Conservation (phyloP, 2,329 filamentous ascomycete species). For the Fusarium tjaetaba region DNA sequence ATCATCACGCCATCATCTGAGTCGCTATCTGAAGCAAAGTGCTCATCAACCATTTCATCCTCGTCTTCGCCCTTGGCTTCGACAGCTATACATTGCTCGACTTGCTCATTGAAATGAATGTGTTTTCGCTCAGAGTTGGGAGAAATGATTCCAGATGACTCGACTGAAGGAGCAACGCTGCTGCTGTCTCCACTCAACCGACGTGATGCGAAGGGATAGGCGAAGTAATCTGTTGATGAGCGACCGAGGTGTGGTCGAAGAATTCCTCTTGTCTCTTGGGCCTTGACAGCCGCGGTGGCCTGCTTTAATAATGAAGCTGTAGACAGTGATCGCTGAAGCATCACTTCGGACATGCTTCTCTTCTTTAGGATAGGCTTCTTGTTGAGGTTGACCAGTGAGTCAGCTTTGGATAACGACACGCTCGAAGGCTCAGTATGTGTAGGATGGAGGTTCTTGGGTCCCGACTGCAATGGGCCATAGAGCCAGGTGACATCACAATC, state of each 20-base stretch:
- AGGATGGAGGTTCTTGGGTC: conserved; percentile 64
- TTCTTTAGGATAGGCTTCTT: conserved; percentile 98
- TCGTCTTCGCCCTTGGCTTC: conserved; percentile 84
- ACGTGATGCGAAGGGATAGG: conserved; percentile 70
- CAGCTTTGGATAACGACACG: conserved; percentile 60
- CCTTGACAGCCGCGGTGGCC: conserved; percentile 85
- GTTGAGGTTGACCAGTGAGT: conserved; percentile 70
- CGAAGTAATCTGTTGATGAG: conserved; percentile 74
- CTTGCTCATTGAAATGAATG: conserved; percentile 96
- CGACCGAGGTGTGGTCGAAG: conserved; percentile 68
- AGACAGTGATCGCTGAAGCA: conserved; percentile 89
- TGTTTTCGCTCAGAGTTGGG: conserved; percentile 78
- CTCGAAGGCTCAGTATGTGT: conserved; percentile 55
- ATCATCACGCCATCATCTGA: conserved; percentile 88
- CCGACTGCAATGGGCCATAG: conserved; percentile 89
- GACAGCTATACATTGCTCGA: conserved; percentile 94
- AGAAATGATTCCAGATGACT: conserved; percentile 75
- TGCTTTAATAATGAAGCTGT: conserved; percentile 90
- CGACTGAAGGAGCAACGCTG: conserved; percentile 69
- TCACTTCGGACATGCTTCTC: conserved; percentile 93
- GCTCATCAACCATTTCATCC: conserved; percentile 70
- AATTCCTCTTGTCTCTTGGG: conserved; percentile 72
- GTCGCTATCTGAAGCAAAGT: conserved; percentile 67
- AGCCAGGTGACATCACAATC: conserved; percentile 98
- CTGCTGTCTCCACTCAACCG: conserved; percentile 71